Evolutionary conservation across 805 yeast genomes (phyloP), one percentile per base, ranked within the genome.

Genomic region (Ascoidea rubescens): DNA sequence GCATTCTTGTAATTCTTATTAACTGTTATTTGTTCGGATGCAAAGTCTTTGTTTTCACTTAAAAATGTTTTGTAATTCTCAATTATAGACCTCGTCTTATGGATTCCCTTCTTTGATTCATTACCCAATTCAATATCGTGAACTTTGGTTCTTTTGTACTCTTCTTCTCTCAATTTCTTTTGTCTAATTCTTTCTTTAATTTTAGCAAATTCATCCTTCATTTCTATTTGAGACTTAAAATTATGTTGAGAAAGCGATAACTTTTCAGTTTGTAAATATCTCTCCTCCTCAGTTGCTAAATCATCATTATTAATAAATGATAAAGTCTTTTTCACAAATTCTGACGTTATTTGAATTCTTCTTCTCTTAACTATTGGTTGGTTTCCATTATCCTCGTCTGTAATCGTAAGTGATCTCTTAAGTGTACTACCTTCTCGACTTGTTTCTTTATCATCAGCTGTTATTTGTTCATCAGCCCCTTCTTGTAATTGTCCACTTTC

Each of bases 311-410:
- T 65, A 52, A 80, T 68, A 57, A 79, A 80, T 1, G 84, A 78
- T 45, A 81, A 65, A 49, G 77, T 76, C 52, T 68, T 71, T 48
- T 77, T 80, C 5, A 81, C 82, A 60, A 76, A 80, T 0, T 74
- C 74, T 60, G 75, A 77, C 5, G 79, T 75, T 45, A 80, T 59
- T n/a, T 64, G 62, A 5, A 68, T 59, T 50, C 67, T 72, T 53
- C 70, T 67, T 54, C 61, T 68, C 46, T 64, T 65, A 48, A 58
- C 64, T 33, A 58, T 58, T 21, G 28, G 28, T 21, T 21, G 28
- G 28, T 60, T 58, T 4, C 53, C 56, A 42, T 56, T 62, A 10
- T 55, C 56, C 37, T 58, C 61, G 3, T 21, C 28, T 21, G 28
- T 21, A 21, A 21, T 21, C 28, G 28, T 21, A 21, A 3, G 28